Evolutionary conservation across 2,329 filamentous ascomycete genomes (phyloP).

Genomic region (Dothiorella sarmentorum): DNA sequence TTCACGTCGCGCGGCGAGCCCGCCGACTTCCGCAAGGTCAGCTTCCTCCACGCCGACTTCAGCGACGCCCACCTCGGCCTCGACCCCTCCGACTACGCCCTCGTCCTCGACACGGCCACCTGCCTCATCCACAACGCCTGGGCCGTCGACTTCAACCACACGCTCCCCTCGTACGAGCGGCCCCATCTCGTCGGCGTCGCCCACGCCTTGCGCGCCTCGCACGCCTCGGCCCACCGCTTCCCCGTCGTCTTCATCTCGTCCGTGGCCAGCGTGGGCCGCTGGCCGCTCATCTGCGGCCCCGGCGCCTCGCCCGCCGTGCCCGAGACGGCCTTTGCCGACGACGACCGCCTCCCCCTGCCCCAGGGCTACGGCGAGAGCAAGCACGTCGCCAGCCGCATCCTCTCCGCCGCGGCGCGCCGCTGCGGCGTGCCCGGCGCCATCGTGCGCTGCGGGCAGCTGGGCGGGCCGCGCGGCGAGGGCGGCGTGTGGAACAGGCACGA

Average conservation of each 20-base stretch:
- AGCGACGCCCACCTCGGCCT: slow-evolving; percentile 19
- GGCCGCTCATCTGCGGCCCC: slow-evolving; percentile 11
- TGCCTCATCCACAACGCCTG: slow-evolving; percentile 38
- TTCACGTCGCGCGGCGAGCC: slow-evolving; percentile 9
- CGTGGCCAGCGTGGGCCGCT: slow-evolving; percentile 35
- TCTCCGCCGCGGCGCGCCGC: slow-evolving; percentile 28
- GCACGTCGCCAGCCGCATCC: slow-evolving; percentile 33
- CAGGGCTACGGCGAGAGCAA: slow-evolving; percentile 41
- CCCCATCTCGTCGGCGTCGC: slow-evolving; percentile 30
- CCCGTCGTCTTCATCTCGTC: slow-evolving; percentile 39
- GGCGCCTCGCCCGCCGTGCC: slow-evolving; percentile 25
- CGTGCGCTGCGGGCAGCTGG: slow-evolving; percentile 31
- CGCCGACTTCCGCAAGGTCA: slow-evolving; percentile 14
- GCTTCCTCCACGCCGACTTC: slow-evolving; percentile 19
- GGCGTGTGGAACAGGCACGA: slow-evolving; percentile 29
- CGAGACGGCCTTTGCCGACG: slow-evolving; percentile 28
- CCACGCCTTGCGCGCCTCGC: slow-evolving; percentile 37
- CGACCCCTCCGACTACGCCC: not conserved
- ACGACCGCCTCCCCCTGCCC: slow-evolving; percentile 27
- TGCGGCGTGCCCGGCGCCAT: slow-evolving; percentile 26
- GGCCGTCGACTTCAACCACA: slow-evolving; percentile 39
- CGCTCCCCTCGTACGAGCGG: slow-evolving; percentile 29
- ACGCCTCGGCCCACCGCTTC: slow-evolving; percentile 20
- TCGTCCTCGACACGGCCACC: slow-evolving; percentile 22
- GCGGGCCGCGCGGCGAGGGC: slow-evolving; percentile 24